Base-by-base conservation (phyloP, 305 asterid genomes). In the Fraxinus platypoda region DNA sequence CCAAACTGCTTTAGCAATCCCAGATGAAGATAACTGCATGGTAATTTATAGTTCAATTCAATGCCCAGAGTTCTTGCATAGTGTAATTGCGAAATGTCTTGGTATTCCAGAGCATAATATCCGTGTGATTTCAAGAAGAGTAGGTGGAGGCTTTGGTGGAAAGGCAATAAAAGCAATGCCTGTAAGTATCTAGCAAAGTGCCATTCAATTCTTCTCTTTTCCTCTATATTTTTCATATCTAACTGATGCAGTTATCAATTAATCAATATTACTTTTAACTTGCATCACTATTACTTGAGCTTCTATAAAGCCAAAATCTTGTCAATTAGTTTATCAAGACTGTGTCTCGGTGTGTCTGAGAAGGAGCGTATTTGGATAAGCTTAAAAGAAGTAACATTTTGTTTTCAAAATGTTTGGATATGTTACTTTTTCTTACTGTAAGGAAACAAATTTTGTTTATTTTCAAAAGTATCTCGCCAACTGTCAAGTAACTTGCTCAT, bases 131-230 rank as follows among this genome's bases (percentile, higher is more conserved):
- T 92, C 98, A 43, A 87, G 95, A 87, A 83, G 98, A 82, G 89
- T 90, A 34, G 97, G 98, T 35, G 98, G 98, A 77, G 97, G 97
- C 37, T 94, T 94, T 80, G 98, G 98, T 64, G 98, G 98, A 83
- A 94, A 94, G 88, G 86, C 88, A 34, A 35, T 89, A 13, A 88
- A 84, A 87, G 88, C 98, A 76, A 90, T 92, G 87, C 89, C 90
- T 8, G 98, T 94, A 80, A 91, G 94, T 89, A 80, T 80, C 1
- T 43, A 43, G 34, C 35, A 13, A 30, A 33, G 31, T 6, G 41
- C 54, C 68, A 62, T 85, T 62, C 35, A 1, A 13, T 37, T 66
- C 33, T 33, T 52, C 59, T 46, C 79, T 70, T 74, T 59, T 59
- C 71, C 71, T 59, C 28, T 21, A 59, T 59, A 8, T 21, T 21